A percentile compares a stretch with the other conserved stretches of the same genome.
Evolutionary conservation across 1,284 basidiomycete genomes (phyloP).

Genomic region (Vanrija pseudolonga): DNA sequence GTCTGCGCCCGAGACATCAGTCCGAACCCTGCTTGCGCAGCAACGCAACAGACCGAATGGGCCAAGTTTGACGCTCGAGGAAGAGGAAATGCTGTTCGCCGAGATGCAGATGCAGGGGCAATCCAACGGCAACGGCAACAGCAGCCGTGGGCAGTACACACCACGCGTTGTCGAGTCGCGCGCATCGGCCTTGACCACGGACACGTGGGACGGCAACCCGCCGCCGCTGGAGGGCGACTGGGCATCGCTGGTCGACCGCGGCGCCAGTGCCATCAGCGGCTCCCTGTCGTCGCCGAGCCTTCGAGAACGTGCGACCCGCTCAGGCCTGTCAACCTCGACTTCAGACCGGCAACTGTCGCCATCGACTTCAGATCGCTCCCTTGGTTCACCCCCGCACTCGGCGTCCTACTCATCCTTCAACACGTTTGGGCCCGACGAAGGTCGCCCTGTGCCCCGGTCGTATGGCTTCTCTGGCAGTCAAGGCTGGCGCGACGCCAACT

Average conservation of each 20-base stretch:
- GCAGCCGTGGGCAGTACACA: slow-evolving; percentile 6
- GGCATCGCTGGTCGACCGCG: neutral
- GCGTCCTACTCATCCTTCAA: slow-evolving; percentile 30
- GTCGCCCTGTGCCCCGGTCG: slow-evolving; percentile 17
- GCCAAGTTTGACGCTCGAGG: slow-evolving; percentile 38
- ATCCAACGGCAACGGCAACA: no score
- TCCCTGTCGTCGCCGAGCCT: neutral
- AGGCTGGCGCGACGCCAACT: slow-evolving; percentile 36
- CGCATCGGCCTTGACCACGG: slow-evolving; percentile 7
- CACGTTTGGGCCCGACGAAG: slow-evolving; percentile 21
- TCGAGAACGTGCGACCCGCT: neutral
- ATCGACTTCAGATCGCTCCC: neutral
- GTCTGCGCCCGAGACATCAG: slow-evolving; percentile 29
- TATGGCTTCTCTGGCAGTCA: slow-evolving; percentile 40
- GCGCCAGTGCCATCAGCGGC: neutral
- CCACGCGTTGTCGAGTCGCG: neutral
- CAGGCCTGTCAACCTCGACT: neutral
- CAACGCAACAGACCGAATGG: slow-evolving; percentile 35
- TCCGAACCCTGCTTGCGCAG: slow-evolving; percentile 36
- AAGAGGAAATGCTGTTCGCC: slow-evolving; percentile 42
- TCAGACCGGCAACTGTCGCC: slow-evolving; percentile 3
- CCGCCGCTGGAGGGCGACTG: slow-evolving; percentile 17
- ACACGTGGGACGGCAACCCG: slow-evolving; percentile 33
- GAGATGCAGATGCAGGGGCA: slow-evolving; percentile 30
- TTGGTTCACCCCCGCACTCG: slow-evolving; percentile 25